A percentile compares a stretch with the other conserved stretches of the same genome.
These are phyloP conservation scores for Collybia nuda DNA, from an alignment of 768 basidiomycete genomes.

Conservation along the genomic window DNA sequence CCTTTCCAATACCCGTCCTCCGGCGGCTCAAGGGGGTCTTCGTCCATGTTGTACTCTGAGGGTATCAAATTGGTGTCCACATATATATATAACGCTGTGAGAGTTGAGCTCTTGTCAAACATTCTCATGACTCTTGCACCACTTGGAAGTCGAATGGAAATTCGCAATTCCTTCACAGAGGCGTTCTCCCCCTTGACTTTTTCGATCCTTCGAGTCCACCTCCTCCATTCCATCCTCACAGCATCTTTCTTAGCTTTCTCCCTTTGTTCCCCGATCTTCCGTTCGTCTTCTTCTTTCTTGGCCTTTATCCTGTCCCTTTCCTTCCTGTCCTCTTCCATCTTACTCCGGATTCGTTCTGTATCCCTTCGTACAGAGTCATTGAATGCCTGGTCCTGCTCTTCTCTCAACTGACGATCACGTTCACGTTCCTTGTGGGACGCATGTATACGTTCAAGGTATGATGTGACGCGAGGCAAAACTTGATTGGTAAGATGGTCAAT, in stretches of 20 bases:
- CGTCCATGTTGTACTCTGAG: slow-evolving; percentile 27
- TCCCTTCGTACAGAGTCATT: slow-evolving; percentile 63
- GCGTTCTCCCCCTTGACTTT: slow-evolving; percentile 17
- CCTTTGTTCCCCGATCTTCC: slow-evolving; percentile 31
- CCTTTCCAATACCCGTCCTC: slow-evolving; percentile 31
- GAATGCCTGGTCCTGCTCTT: slow-evolving; percentile 83
- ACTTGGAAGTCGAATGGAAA: slow-evolving; percentile 56
- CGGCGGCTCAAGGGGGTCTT: slow-evolving; percentile 44
- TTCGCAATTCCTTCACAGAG: slow-evolving; percentile 29
- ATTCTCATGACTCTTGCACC: slow-evolving; percentile 58
- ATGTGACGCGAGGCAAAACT: slow-evolving; percentile 77
- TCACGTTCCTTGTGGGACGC: slow-evolving; percentile 47
- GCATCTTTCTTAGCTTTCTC: slow-evolving; percentile 54
- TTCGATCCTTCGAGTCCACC: slow-evolving; percentile 50
- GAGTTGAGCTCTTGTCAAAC: slow-evolving; percentile 47
- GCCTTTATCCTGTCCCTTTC: slow-evolving; percentile 33
- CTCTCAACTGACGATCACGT: slow-evolving; percentile 62
- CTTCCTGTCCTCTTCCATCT: slow-evolving; percentile 42
- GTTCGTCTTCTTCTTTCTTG: slow-evolving; percentile 25
- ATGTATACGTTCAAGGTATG: slow-evolving; percentile 69
- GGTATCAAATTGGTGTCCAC: slow-evolving; percentile 66
- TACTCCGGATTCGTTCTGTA: slow-evolving; percentile 60
- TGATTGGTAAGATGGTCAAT: slow-evolving; percentile 64
- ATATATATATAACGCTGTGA: slow-evolving; percentile 71
- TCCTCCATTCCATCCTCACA: slow-evolving; percentile 36